Percentiles rank a stretch among this genome's conserved stretches.
Conservation (phyloP, 805 yeast species). For the Cyberlindnera mycetangii region DNA sequence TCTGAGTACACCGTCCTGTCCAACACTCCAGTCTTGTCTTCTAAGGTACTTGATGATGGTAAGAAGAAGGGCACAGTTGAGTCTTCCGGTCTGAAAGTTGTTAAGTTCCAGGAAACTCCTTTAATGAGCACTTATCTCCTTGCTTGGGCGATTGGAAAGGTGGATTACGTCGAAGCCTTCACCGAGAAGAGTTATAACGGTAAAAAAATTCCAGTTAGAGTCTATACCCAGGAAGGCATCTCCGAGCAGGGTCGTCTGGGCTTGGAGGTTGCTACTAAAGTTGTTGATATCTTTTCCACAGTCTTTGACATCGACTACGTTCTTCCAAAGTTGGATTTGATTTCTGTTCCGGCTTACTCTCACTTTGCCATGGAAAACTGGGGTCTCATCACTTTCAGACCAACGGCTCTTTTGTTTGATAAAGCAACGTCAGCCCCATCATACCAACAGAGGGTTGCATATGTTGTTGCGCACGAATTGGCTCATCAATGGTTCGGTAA, state of each 20-base stretch:
- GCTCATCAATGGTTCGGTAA: conserved; percentile 94
- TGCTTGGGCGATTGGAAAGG: conserved; percentile 79
- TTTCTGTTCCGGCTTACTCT: conserved; percentile 76
- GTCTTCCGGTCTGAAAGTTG: conserved; percentile 25
- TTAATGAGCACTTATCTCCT: conserved; percentile 77
- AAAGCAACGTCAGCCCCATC: conserved; percentile 60
- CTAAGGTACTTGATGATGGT: conserved; percentile 40
- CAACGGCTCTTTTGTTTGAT: conserved; percentile 68
- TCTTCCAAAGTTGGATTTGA: conserved; percentile 77
- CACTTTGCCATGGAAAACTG: conserved; percentile 92
- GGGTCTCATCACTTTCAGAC: conserved; percentile 79
- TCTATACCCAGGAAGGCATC: conserved; percentile 76
- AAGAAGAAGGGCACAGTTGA: conserved; percentile 48
- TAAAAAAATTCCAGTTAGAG: conserved; percentile 74
- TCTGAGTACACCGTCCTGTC: conserved; percentile 56
- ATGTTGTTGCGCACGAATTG: conserved; percentile 82
- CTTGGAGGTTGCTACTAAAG: conserved; percentile 69
- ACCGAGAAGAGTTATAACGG: conserved; percentile 38
- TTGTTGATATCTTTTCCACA: conserved; percentile 67
- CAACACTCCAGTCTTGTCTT: conserved; percentile 60
- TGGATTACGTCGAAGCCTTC: conserved; percentile 59
- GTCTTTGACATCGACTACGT: conserved; percentile 74
- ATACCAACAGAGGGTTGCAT: conserved; percentile 70
- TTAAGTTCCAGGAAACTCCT: conserved; percentile 67
- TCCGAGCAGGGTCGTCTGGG: conserved; percentile 69